phyloP scores from a whole-genome alignment of 2,329 filamentous ascomycete genomes.

The Tolypocladium endophyticum region DNA sequence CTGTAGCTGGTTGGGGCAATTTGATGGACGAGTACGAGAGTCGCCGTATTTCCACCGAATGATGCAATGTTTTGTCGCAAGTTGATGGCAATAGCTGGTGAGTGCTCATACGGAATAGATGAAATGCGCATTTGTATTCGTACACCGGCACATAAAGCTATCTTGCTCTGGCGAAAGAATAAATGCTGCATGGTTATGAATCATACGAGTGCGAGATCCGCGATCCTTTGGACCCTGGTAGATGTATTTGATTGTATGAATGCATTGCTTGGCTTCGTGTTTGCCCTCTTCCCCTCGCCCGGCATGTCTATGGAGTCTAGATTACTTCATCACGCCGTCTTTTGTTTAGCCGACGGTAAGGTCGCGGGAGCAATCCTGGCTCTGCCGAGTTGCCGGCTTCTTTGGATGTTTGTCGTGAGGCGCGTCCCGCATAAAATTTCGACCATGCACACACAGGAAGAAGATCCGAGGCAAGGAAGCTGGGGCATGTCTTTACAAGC shows the following conservation, averaged over 20 bases:
- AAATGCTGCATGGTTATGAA: neutral
- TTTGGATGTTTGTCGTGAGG: neutral
- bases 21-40: neutral
- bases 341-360: neutral
- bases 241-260: neutral
- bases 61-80: neutral
- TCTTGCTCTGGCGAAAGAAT: neutral
- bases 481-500: neutral
- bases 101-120: neutral
- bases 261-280: neutral
- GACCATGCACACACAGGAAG: neutral
- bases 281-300: neutral
- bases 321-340: neutral
- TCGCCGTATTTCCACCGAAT: neutral
- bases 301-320: neutral
- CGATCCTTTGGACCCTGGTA: neutral
- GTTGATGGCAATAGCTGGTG: neutral
- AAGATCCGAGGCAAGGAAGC: neutral
- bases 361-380: neutral
- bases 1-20: neutral
- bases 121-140: neutral
- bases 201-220: neutral
- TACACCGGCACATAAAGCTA: neutral
- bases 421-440: neutral
- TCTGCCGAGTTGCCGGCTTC: neutral